These are phyloP conservation scores for Bromus sterilis DNA, from an alignment of 176 grass and related monocot genomes.

Conservation along the genomic window DNA sequence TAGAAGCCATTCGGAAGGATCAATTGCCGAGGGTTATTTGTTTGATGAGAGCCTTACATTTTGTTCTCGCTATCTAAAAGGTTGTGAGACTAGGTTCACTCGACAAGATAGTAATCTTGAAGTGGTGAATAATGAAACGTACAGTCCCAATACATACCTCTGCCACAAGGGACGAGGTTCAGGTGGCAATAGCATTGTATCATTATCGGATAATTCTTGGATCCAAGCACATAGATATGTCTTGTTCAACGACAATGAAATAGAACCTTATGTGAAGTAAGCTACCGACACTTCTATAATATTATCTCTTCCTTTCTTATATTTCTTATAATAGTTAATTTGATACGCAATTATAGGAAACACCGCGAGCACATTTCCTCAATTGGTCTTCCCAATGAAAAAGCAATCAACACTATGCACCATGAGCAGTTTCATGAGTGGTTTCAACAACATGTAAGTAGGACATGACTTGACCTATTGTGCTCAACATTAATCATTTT, in stretches of 20 bases:
- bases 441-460: not conserved
- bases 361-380: not conserved
- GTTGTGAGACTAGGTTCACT: not conserved
- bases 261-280: not conserved
- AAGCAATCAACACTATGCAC: not conserved
- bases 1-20: not conserved
- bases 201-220: not conserved
- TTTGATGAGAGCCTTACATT: not conserved
- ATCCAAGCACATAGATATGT: not conserved
- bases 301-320: not conserved
- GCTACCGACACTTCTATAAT: not conserved
- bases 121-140: not conserved
- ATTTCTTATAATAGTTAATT: not conserved
- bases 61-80: not conserved
- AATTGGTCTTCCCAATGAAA: not conserved
- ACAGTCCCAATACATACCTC: not conserved
- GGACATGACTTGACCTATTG: not conserved
- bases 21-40: not conserved
- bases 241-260: not conserved
- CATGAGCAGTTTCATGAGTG: conserved; percentile 3
- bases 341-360: not conserved
- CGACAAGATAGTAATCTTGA: not conserved
- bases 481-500: not conserved
- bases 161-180: not conserved
- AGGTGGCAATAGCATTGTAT: not conserved